Evolutionary conservation across 371 early-diverging fungal genomes (phyloP).

Genomic region (Apophysomyces trapeziformis): DNA sequence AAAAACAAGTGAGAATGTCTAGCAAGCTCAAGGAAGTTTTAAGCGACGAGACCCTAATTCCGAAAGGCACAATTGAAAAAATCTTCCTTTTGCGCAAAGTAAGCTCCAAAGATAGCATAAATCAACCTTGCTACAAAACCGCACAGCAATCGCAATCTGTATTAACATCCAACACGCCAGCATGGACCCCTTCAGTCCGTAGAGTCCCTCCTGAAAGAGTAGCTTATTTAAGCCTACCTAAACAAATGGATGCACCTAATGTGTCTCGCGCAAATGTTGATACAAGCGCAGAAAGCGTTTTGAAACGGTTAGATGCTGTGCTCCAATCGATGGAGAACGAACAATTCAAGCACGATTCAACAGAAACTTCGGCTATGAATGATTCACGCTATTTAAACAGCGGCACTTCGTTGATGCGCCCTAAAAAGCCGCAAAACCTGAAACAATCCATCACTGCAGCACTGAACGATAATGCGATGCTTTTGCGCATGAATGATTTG

Average conservation of each 20-base stretch:
- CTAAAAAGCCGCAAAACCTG: background rate
- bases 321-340: constrained; percentile 13
- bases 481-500: constrained; percentile 25
- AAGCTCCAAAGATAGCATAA: background rate
- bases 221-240: background rate
- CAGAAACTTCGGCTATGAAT: too few relatives aligned
- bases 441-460: background rate
- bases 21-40: constrained; percentile 23
- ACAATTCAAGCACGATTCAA: constrained; percentile 1
- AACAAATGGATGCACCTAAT: background rate
- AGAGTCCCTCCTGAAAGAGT: constrained; percentile 4
- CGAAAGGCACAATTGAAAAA: constrained; percentile 31
- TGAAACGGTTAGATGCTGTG: constrained; percentile 31
- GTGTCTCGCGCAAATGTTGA: background rate
- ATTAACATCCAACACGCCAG: background rate
- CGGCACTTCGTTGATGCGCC: background rate
- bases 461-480: constrained; percentile 15
- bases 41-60: constrained; percentile 21
- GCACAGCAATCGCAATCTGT: constrained; percentile 1
- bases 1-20: constrained; percentile 15
- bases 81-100: constrained; percentile 25
- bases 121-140: background rate
- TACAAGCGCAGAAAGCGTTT: constrained; percentile 27
- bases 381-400: too few relatives aligned
- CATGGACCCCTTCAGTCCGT: background rate